Evolutionary conservation across 2,329 filamentous ascomycete genomes (phyloP), one percentile per base, ranked within the genome.

Genomic region (Aspergillus ochraceus): DNA sequence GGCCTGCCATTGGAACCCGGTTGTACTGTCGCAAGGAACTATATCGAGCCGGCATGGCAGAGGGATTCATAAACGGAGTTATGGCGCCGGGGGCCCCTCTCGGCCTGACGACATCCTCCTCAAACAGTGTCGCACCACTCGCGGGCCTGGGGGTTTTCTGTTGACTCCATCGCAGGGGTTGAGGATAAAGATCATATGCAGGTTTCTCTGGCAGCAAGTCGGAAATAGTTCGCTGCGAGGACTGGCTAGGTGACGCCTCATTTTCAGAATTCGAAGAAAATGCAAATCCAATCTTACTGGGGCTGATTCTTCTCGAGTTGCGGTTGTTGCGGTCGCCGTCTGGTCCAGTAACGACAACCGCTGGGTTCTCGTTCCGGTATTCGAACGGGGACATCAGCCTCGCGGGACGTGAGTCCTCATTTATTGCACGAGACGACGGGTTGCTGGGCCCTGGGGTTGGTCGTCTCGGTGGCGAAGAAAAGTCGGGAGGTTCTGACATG

Each of bases 171-270:
- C 68, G 68, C n/a, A 79, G 64, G 20, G 75, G 77, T 26, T 74
- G 71, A 26, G 79, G 77, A 59, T 73, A 76, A 19, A 78, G 60
- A 19, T 67, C 68, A 60, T 71, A 69, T 49, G 62, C 58, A n/a
- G 71, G 70, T 29, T 70, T 69, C 49, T 75, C 71, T 2, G 76
- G 76, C 6, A 77, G 64, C 14, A 78, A 65, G 49, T 72, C 71
- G 20, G 76, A 74, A n/a, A 74, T 60, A 19, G 74, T 77, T 29
- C 72, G 68, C 42, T 76, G 71, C 6, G 78, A 76, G 1, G 70
- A 66, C 22, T 70, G 65, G 45, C 70, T 77, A 17, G 71, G 68
- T 17, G 74, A 74, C 12, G 58, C 61, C 17, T 42, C 36, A n/a
- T 42, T 42, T 32, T 67, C 68, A 47, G 70, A 69, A 29, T 70